phyloP scores from a whole-genome alignment of 441 rosid genomes.

The Syzygium syzygioides region DNA sequence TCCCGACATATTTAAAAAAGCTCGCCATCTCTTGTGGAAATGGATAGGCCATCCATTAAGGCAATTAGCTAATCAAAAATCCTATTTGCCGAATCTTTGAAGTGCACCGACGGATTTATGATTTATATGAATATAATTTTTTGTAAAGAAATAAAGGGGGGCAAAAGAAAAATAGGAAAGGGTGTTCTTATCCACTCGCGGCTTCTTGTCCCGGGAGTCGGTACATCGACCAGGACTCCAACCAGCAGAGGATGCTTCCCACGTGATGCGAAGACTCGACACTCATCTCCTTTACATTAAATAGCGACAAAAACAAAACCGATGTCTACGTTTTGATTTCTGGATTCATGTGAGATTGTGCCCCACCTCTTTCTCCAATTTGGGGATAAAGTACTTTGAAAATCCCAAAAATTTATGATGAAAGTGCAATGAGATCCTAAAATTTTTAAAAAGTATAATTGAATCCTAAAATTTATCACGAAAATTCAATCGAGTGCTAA shows the following conservation, averaged over 20 bases:
- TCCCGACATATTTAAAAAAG: too few species aligned
- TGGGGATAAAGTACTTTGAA: accelerated
- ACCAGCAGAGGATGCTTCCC: not conserved
- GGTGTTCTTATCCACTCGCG: not conserved
- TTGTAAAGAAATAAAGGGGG: not conserved
- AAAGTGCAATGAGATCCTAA: too few species aligned
- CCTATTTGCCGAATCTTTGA: not conserved
- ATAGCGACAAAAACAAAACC: too few species aligned
- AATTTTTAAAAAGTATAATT: too few species aligned
- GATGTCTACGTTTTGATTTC: too few species aligned
- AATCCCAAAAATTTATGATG: too few species aligned
- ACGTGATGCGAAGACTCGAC: not conserved
- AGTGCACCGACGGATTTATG: not conserved
- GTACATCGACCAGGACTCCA: not conserved
- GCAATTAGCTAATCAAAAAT: not conserved
- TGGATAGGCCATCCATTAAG: not conserved
- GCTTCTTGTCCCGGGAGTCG: not conserved
- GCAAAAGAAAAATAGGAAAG: not conserved
- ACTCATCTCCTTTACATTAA: not conserved
- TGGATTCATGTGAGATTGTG: not conserved
- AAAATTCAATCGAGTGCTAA: too few species aligned
- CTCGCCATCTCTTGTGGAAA: too few species aligned
- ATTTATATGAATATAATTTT: not conserved
- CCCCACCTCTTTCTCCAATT: too few species aligned
- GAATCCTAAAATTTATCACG: too few species aligned